These are phyloP conservation scores for Funneliformis caledonium DNA, from an alignment of 371 early-diverging fungal species.

Conservation along the genomic window DNA sequence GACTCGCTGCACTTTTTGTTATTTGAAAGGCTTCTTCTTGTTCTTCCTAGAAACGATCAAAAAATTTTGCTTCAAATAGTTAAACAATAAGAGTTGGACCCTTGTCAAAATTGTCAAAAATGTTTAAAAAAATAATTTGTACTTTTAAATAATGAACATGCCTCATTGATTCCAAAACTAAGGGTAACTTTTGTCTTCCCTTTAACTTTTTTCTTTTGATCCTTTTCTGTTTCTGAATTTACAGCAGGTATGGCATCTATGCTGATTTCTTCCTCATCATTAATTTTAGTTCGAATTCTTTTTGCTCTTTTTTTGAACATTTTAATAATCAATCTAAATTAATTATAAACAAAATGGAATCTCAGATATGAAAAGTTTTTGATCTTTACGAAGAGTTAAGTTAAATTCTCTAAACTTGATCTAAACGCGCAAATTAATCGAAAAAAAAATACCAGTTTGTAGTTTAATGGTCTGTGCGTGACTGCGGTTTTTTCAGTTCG, in stretches of 20 bases:
- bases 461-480: background rate
- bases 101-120: background rate
- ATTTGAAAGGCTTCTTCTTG: constrained; percentile 14
- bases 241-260: background rate
- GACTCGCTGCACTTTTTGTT: constrained; percentile 29
- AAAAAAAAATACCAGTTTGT: too few species aligned
- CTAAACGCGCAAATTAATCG: too few species aligned
- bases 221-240: background rate
- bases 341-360: too few species aligned
- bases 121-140: background rate
- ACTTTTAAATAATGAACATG: background rate
- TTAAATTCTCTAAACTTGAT: too few species aligned
- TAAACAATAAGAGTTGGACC: background rate
- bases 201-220: background rate
- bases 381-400: too few species aligned
- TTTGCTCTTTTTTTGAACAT: background rate
- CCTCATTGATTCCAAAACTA: constrained; percentile 31
- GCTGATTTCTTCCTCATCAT: background rate
- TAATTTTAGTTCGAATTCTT: constrained; percentile 11
- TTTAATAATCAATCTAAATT: background rate
- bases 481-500: background rate
- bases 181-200: background rate
- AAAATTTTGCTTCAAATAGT: background rate
- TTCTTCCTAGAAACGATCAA: constrained; percentile 26
- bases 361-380: too few species aligned